Percentiles rank a stretch among this genome's conserved stretches.
Evolutionary conservation across 2,329 filamentous ascomycete species (phyloP).

Genomic region (Sordariomycetes sp.): DNA sequence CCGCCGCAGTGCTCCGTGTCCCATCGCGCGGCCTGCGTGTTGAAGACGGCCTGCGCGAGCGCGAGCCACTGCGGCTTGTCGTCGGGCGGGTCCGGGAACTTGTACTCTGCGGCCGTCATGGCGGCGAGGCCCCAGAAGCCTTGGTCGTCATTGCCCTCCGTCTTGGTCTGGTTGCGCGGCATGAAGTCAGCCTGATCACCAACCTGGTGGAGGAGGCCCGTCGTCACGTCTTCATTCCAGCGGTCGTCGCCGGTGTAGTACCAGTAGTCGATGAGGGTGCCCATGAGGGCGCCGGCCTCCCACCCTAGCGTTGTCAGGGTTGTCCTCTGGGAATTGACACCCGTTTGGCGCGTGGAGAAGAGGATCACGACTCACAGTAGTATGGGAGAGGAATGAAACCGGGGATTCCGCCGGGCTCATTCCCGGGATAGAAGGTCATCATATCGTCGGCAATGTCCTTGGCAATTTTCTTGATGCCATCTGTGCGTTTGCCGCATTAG

Average conservation of each 20-base stretch:
- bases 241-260: conserved; percentile 62
- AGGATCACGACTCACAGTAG: conserved; percentile 28
- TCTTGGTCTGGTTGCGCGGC: conserved; percentile 57
- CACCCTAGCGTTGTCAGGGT: conserved; percentile 32
- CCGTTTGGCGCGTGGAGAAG: conserved; percentile 12
- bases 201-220: conserved; percentile 62
- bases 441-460: conserved; percentile 38
- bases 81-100: conserved; percentile 45
- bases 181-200: conserved; percentile 65
- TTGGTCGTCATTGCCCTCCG: conserved; percentile 63
- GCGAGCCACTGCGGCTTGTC: conserved; percentile 54
- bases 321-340: not conserved
- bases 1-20: conserved; percentile 56
- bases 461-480: conserved; percentile 33
- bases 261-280: conserved; percentile 70
- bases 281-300: conserved; percentile 63
- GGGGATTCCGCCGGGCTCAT: conserved; percentile 34
- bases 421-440: conserved; percentile 25
- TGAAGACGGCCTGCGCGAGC: conserved; percentile 69
- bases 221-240: conserved; percentile 54
- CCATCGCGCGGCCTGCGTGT: conserved; percentile 64
- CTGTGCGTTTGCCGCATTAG: conserved; percentile 16
- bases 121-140: conserved; percentile 61
- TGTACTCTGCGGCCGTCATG: conserved; percentile 58
- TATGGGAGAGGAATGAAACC: conserved; percentile 39